phyloP scores from a whole-genome alignment of 306 rosid genomes.

The Neltuma alba region DNA sequence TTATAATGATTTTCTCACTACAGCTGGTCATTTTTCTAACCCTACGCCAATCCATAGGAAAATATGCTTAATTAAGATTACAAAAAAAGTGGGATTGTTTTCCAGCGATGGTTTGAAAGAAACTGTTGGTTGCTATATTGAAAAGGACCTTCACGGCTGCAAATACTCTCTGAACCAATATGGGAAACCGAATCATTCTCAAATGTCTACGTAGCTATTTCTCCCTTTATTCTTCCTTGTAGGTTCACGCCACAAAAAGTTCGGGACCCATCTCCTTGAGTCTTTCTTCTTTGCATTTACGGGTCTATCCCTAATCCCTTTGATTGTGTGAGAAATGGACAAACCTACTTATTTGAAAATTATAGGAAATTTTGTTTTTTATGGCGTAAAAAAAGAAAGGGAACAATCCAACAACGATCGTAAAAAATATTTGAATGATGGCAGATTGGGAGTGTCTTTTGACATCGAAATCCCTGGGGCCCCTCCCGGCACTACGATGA shows the following conservation, averaged over 20 bases:
- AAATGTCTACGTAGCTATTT: background rate
- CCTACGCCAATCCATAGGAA: too few relatives aligned
- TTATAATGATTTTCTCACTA: too few relatives aligned
- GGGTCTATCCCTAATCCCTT: background rate
- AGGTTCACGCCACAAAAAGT: background rate
- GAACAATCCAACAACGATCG: background rate
- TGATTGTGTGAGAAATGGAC: background rate
- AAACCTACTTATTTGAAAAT: background rate
- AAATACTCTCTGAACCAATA: background rate
- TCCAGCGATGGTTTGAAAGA: background rate
- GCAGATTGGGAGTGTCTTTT: background rate
- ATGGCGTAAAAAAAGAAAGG: background rate
- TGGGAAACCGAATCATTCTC: slow-evolving; percentile 7
- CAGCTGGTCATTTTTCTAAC: too few relatives aligned
- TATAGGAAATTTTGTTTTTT: background rate
- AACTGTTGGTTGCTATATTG: background rate
- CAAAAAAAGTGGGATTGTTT: background rate
- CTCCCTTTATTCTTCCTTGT: background rate
- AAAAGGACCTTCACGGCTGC: slow-evolving; percentile 24
- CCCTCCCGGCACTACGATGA: background rate
- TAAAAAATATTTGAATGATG: background rate
- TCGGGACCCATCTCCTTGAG: background rate
- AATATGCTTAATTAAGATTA: too few relatives aligned
- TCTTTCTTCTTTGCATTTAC: background rate
- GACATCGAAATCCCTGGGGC: background rate